Percentiles rank a stretch among this genome's conserved stretches.
These are phyloP conservation scores for Saccharomycopsis crataegensis DNA, from an alignment of 1,139 yeast species.

Conservation along the genomic window DNA sequence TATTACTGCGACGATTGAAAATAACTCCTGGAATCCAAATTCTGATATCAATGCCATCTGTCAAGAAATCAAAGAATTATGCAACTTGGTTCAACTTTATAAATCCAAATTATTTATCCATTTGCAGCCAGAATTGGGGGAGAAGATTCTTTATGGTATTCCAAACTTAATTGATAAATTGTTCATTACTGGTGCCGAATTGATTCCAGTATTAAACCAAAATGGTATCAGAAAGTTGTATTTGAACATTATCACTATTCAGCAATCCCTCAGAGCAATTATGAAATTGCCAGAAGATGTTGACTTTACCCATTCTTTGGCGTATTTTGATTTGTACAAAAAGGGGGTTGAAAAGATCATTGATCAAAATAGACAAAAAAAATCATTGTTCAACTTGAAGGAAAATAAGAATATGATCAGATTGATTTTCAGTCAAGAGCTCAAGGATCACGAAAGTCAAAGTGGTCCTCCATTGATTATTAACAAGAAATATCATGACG, in stretches of 20 bases:
- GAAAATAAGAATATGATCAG: slow-evolving; percentile 37
- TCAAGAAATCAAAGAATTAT: slow-evolving; percentile 46
- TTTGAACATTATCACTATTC: slow-evolving; percentile 64
- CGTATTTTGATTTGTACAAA: slow-evolving; percentile 48
- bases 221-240: slow-evolving; percentile 63
- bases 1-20: slow-evolving; percentile 39
- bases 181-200: slow-evolving; percentile 52
- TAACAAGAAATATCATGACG: slow-evolving; percentile 11
- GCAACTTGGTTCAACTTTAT: slow-evolving; percentile 30
- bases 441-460: slow-evolving; percentile 19
- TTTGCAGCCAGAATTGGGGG: slow-evolving; percentile 27
- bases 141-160: slow-evolving; percentile 40
- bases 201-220: slow-evolving; percentile 48
- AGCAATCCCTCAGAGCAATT: slow-evolving; percentile 66
- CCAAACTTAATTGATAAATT: slow-evolving; percentile 50
- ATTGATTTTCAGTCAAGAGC: slow-evolving; percentile 40
- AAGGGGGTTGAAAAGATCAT: slow-evolving; percentile 26
- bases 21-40: slow-evolving; percentile 40
- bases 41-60: slow-evolving; percentile 52
- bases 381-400: slow-evolving; percentile 25
- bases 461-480: slow-evolving; percentile 5
- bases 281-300: slow-evolving; percentile 51
- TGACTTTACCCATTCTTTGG: slow-evolving; percentile 48
- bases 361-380: slow-evolving; percentile 25
- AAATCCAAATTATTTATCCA: slow-evolving; percentile 26